These are phyloP conservation scores for Xylariales sp. DNA, from an alignment of 2,329 filamentous ascomycete species.

Conservation along the genomic window DNA sequence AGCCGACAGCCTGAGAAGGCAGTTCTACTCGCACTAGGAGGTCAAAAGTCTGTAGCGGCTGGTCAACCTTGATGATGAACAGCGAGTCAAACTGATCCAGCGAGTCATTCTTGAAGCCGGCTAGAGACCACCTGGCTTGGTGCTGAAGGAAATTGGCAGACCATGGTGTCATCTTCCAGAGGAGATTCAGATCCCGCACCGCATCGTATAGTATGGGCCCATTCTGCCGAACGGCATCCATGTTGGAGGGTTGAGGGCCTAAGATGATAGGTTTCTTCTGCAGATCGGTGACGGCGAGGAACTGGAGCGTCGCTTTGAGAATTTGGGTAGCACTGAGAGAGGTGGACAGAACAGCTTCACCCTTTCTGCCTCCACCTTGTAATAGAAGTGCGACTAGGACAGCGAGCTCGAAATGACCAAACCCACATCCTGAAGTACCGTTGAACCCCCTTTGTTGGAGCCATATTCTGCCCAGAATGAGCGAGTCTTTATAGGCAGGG, in stretches of 20 bases:
- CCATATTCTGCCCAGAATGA: constrained; percentile 83
- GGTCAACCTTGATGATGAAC: constrained; percentile 65
- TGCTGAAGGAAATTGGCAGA: constrained; percentile 70
- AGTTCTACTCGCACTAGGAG: constrained; percentile 32
- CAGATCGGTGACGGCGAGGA: constrained; percentile 70
- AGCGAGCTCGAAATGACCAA: constrained; percentile 91
- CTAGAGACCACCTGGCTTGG: constrained; percentile 70
- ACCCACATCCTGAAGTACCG: constrained; percentile 71
- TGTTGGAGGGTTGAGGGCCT: constrained; percentile 37
- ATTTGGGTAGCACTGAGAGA: constrained; percentile 88
- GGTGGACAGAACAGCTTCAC: constrained; percentile 66
- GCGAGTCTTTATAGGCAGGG: constrained; percentile 73
- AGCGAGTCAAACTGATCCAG: constrained; percentile 79
- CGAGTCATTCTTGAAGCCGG: constrained; percentile 67
- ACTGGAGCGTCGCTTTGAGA: constrained; percentile 92
- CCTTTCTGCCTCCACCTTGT: constrained; percentile 68
- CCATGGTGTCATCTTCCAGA: constrained; percentile 88
- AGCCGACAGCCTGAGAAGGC: constrained; percentile 15
- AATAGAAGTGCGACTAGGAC: constrained; percentile 75
- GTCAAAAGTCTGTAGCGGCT: constrained; percentile 53
- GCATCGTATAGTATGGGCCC: constrained; percentile 76
- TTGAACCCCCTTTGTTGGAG: constrained; percentile 80
- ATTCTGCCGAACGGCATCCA: constrained; percentile 36
- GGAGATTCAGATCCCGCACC: constrained; percentile 67
- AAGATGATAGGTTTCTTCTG: constrained; percentile 59